Evolutionary conservation across 192 early-diverging fungal genomes (phyloP).

Genomic region (Backusella psychrophila): DNA sequence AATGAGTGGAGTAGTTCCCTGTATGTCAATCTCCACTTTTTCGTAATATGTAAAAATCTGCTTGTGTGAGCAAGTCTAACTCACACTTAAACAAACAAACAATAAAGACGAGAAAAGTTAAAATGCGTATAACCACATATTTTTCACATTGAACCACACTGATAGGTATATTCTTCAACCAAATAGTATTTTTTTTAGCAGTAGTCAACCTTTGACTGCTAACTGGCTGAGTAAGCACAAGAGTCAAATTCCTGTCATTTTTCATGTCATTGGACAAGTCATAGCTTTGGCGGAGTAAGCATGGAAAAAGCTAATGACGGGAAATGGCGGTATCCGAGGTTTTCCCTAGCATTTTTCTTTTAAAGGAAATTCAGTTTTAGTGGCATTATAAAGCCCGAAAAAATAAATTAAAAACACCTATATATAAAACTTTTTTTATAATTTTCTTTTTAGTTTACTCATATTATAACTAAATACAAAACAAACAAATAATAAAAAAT

Average conservation of each 20-base stretch:
- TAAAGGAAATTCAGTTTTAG: background rate
- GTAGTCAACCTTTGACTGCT: background rate
- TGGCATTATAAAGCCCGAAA: background rate
- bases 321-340: background rate
- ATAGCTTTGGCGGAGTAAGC: background rate
- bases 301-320: background rate
- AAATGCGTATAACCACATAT: background rate
- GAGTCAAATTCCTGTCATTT: background rate
- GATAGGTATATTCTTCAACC: background rate
- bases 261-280: background rate
- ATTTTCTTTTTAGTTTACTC: background rate
- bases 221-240: background rate
- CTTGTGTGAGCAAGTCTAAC: too few species aligned
- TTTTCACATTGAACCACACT: background rate
- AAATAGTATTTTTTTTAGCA: background rate
- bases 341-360: background rate
- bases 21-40: too few species aligned
- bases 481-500: constrained; percentile 3
- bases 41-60: too few species aligned
- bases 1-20: too few species aligned
- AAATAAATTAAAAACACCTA: background rate
- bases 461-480: background rate
- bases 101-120: too few species aligned
- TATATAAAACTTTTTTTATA: background rate
- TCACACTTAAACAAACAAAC: too few species aligned